Conservation (phyloP, 108 stramenopile species). For the Thalassiosira profunda region DNA sequence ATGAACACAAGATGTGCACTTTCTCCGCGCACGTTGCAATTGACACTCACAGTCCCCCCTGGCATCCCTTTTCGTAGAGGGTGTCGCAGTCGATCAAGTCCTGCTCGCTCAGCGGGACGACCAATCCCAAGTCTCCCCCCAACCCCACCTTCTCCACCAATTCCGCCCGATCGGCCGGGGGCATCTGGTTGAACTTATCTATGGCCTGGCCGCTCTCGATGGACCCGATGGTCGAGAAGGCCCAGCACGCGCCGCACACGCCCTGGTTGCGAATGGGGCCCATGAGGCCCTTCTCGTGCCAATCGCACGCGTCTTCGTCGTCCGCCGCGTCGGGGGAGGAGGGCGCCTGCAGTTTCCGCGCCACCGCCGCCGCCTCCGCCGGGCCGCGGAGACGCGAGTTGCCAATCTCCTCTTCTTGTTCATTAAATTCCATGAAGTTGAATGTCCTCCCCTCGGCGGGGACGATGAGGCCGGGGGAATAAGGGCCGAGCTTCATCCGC, state of each 20-base stretch:
- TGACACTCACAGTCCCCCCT: conserved; percentile 87
- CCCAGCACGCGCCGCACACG: conserved; percentile 93
- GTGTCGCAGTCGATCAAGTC: conserved; percentile 96
- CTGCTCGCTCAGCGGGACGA: conserved; percentile 91
- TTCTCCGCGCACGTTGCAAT: no score
- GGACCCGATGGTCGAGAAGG: conserved; percentile 95
- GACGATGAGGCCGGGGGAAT: conserved; percentile 19
- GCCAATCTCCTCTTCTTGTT: conserved; percentile 5
- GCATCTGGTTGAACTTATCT: conserved; percentile 41
- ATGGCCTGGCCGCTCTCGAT: conserved; percentile 94
- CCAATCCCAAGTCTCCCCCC: conserved; percentile 56
- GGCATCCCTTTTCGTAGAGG: conserved; percentile 83
- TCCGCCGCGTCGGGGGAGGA: neutral
- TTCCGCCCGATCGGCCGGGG: neutral
- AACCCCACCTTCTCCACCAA: neutral
- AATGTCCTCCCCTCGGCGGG: conserved; percentile 31
- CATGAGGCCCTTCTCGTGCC: conserved; percentile 82
- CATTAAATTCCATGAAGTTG: conserved; percentile 21
- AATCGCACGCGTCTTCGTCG: conserved; percentile 70
- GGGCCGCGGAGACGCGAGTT: conserved; percentile 9
- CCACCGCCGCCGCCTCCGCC: neutral
- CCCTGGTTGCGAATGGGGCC: conserved; percentile 96
- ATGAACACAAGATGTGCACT: no score
- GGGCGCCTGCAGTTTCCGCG: neutral
- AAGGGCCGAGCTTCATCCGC: conserved; percentile 64